Conservation (phyloP, 176 grass and related monocot genomes). For the Aegilops bicornis region DNA sequence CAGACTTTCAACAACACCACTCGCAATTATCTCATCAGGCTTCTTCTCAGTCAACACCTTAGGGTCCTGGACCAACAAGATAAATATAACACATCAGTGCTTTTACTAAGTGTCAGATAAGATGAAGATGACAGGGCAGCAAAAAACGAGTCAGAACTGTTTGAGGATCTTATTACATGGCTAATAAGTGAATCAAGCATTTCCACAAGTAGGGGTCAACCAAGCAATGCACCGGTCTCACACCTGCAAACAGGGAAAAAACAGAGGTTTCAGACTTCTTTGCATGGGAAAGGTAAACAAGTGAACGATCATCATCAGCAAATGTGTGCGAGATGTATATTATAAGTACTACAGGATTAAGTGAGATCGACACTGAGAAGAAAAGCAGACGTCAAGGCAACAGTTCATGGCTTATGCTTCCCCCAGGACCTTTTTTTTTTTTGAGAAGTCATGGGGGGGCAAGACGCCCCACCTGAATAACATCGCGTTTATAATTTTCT, state of each 20-base stretch:
- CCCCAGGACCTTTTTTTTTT: too few relatives aligned
- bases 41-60: slow-evolving; percentile 35
- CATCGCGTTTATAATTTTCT: too few relatives aligned
- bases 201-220: neutral
- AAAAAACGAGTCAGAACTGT: neutral
- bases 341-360: neutral
- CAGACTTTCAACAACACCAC: slow-evolving; percentile 28
- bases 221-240: neutral
- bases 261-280: neutral
- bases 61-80: slow-evolving; percentile 25
- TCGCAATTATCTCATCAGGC: slow-evolving; percentile 16
- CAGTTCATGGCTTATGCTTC: neutral
- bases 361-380: neutral
- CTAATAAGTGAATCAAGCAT: slow-evolving; percentile 28
- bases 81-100: neutral
- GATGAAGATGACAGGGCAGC: neutral
- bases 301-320: neutral
- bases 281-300: neutral
- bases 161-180: slow-evolving; percentile 7
- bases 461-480: too few relatives aligned
- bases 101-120: slow-evolving; percentile 3
- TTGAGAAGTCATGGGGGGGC: too few relatives aligned
- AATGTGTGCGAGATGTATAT: neutral
- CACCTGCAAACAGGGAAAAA: slow-evolving; percentile 26
- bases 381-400: neutral